phyloP scores from a whole-genome alignment of 2,329 filamentous ascomycete genomes.

The Exophiala sideris region DNA sequence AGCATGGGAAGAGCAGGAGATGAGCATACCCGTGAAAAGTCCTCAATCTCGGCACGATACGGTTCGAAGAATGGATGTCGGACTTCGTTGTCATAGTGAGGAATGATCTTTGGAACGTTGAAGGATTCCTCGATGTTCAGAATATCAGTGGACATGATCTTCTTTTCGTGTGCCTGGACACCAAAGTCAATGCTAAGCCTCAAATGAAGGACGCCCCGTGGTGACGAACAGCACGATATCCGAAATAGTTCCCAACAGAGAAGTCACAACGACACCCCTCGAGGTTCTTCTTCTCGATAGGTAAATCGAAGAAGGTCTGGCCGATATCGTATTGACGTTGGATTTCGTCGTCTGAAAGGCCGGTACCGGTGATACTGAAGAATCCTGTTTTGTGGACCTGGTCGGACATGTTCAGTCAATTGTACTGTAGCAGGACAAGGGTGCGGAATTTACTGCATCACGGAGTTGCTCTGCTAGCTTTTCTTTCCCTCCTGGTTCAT shows the following conservation, averaged over 20 bases:
- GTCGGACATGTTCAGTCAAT: background rate
- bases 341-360: conserved; percentile 56
- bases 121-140: conserved; percentile 59
- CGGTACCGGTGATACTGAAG: conserved; percentile 61
- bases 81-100: conserved; percentile 42
- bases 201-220: background rate
- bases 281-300: conserved; percentile 52
- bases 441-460: conserved; percentile 36
- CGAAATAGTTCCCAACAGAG: conserved; percentile 56
- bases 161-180: conserved; percentile 1
- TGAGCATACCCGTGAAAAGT: conserved; percentile 42
- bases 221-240: conserved; percentile 50
- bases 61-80: conserved; percentile 48
- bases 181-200: background rate
- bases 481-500: conserved; percentile 52
- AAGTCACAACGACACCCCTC: conserved; percentile 53
- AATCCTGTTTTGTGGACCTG: conserved; percentile 35
- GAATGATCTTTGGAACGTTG: conserved; percentile 57
- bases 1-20: background rate
- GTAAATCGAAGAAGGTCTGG: conserved; percentile 54
- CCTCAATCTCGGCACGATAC: conserved; percentile 54
- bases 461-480: conserved; percentile 52
- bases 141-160: conserved; percentile 39
- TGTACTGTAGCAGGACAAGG: background rate
- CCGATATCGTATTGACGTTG: conserved; percentile 59